Evolutionary conservation across 192 early-diverging fungal genomes (phyloP).

Genomic region (Coemansia asiatica): DNA sequence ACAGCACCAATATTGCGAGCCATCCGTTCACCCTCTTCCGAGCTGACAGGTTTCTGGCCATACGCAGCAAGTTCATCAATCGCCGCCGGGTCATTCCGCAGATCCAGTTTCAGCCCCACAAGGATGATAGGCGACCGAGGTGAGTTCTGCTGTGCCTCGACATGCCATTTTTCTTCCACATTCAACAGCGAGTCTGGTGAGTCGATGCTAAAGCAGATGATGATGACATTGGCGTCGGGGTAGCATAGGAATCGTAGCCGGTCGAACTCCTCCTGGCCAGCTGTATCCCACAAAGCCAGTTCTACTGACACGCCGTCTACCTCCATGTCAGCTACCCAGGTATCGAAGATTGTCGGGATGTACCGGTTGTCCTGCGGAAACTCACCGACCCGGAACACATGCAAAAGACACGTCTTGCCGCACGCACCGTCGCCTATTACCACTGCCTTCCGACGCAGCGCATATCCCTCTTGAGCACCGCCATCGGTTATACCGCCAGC

Average conservation of each 20-base stretch:
- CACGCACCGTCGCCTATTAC: slow-evolving; percentile 91
- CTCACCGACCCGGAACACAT: slow-evolving; percentile 77
- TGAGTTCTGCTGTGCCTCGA: slow-evolving; percentile 26
- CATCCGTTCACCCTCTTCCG: slow-evolving; percentile 64
- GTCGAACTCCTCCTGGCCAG: slow-evolving; percentile 96
- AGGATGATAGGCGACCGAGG: slow-evolving; percentile 20
- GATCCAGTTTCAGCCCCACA: slow-evolving; percentile 45
- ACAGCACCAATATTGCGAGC: slow-evolving; percentile 70
- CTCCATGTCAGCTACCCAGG: slow-evolving; percentile 88
- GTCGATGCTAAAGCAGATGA: slow-evolving; percentile 89
- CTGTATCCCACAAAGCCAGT: slow-evolving; percentile 94
- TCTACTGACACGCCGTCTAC: slow-evolving; percentile 86
- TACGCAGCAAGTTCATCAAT: slow-evolving; percentile 36
- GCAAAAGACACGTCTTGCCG: slow-evolving; percentile 86
- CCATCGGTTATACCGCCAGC: not conserved
- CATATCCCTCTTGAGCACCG: not conserved
- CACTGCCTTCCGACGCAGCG: slow-evolving; percentile 64
- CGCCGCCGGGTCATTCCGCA: slow-evolving; percentile 29
- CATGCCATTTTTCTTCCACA: slow-evolving; percentile 56
- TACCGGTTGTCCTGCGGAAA: slow-evolving; percentile 68
- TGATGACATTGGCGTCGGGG: slow-evolving; percentile 86
- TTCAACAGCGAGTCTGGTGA: slow-evolving; percentile 82
- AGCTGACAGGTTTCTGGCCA: slow-evolving; percentile 40
- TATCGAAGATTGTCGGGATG: slow-evolving; percentile 93
- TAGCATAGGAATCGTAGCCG: slow-evolving; percentile 90